A percentile compares a stretch with the other conserved stretches of the same genome.
These are phyloP conservation scores for Podila horticola DNA, from an alignment of 192 early-diverging fungal species.

Conservation along the genomic window DNA sequence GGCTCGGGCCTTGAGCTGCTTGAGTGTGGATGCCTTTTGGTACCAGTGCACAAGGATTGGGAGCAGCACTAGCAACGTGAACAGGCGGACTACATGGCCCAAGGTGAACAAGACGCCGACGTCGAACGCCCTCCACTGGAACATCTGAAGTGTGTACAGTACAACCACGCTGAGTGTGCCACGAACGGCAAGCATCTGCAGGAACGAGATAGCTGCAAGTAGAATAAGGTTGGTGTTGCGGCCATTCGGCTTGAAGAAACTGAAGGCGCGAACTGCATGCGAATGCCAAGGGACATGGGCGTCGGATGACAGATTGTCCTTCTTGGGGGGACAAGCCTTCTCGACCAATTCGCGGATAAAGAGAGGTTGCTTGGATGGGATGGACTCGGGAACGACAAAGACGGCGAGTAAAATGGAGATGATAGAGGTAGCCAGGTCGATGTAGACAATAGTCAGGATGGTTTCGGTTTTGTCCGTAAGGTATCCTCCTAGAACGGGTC, in stretches of 20 bases:
- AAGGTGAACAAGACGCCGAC: slow-evolving; percentile 56
- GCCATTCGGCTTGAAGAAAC: slow-evolving; percentile 44
- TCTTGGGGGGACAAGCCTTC: not conserved
- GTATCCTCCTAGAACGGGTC: slow-evolving; percentile 20
- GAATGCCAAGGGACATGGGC: slow-evolving; percentile 35
- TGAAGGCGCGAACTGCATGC: slow-evolving; percentile 13
- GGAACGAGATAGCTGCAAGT: slow-evolving; percentile 25
- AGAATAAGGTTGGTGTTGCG: slow-evolving; percentile 48
- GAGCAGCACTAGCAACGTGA: slow-evolving; percentile 43
- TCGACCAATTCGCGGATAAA: slow-evolving; percentile 3
- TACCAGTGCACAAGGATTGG: slow-evolving; percentile 52
- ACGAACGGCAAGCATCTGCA: slow-evolving; percentile 28
- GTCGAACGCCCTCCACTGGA: slow-evolving; percentile 58
- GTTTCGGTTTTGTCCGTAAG: slow-evolving; percentile 13
- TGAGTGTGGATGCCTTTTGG: slow-evolving; percentile 21
- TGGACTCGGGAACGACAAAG: slow-evolving; percentile 33
- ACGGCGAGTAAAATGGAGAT: slow-evolving; percentile 14
- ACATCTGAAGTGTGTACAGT: slow-evolving; percentile 57
- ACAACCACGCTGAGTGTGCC: slow-evolving; percentile 36
- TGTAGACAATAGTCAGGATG: slow-evolving; percentile 30
- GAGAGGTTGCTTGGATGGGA: slow-evolving; percentile 20
- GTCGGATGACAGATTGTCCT: not conserved
- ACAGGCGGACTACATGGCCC: slow-evolving; percentile 25
- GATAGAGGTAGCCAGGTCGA: slow-evolving; percentile 14
- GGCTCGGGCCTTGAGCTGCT: slow-evolving; percentile 8